Evolutionary conservation across 2,329 filamentous ascomycete species (phyloP), one percentile per base, ranked within the genome.

Genomic region (Davidsoniella eucalypti): DNA sequence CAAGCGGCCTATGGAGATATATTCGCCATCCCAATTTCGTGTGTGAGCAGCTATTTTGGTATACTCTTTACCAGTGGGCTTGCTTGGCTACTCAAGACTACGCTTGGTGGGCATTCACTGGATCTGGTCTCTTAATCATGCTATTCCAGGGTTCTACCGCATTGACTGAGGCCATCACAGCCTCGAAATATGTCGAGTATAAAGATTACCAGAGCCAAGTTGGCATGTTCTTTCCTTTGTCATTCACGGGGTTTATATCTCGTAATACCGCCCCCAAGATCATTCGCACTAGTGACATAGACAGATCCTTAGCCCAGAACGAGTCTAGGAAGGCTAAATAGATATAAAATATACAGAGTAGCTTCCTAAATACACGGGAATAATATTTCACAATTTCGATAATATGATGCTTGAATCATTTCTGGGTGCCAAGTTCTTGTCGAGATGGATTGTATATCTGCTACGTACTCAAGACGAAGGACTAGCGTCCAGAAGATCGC

Each of bases 21-120:
- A 90, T 83, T 57, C 76, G 92, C 43, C 93, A 98, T 63, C 92
- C 92, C 44, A 98, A 98, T 64, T 98, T 96, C 61, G 78, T 84
- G 4, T 86, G 85, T 4, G 92, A 98, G 66, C 92, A 96, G 66
- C 71, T 79, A 26, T 79, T 96, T 58, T 98, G 92, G 92, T 72
- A 94, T 49, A 68, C 79, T 7, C 65, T 96, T 48, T 96, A 96
- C 64, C 76, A 86, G 59, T 98, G 90, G 92, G 78, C 76, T 56
- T 90, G 84, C 64, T 82, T 78, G 61, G 75, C 80, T 50, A 84
- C 81, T 29, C 74, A 79, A 50, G 78, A 72, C 1, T 69, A 81
- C 40, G 80, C 81, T 61, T 90, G 83, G 64, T 98, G 88, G 86
- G 80, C 84, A 1, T 77, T 76, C 46, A 62, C 76, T 8, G 92